Percentiles rank a stretch among this genome's conserved stretches.
These are phyloP conservation scores for Tuber calosporum DNA, from an alignment of 495 filamentous ascomycete genomes.

Conservation along the genomic window DNA sequence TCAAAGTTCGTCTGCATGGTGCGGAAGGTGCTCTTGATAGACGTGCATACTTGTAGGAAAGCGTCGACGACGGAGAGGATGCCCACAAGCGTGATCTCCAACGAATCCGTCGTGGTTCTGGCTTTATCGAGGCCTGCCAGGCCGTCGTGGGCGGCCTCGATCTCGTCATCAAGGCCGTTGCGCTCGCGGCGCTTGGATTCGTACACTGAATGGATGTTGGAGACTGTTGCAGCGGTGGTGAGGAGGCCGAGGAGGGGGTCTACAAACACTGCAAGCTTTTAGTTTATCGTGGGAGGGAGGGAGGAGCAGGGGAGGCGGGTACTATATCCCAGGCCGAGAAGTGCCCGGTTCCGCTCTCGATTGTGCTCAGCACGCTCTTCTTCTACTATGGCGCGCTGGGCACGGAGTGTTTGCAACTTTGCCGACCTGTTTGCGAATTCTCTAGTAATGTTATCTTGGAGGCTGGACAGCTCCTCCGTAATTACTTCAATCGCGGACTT, in stretches of 20 bases:
- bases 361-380: background rate
- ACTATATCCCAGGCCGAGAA: background rate
- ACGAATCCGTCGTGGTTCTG: background rate
- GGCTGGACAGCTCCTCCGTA: background rate
- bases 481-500: background rate
- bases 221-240: background rate
- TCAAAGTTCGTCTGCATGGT: background rate
- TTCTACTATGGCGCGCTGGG: background rate
- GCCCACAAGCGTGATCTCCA: background rate
- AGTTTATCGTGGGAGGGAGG: background rate
- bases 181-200: background rate
- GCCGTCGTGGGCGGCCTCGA: background rate
- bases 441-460: background rate
- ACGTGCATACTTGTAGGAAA: background rate
- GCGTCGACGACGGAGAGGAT: background rate
- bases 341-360: background rate
- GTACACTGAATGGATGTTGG: background rate
- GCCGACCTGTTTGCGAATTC: background rate
- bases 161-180: background rate
- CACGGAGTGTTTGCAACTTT: background rate
- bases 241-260: background rate
- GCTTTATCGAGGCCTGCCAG: background rate
- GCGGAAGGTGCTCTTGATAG: background rate
- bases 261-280: background rate
- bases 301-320: background rate